These are phyloP conservation scores for Musa schizocarpa DNA, from an alignment of 176 grass and related monocot genomes.

Conservation along the genomic window DNA sequence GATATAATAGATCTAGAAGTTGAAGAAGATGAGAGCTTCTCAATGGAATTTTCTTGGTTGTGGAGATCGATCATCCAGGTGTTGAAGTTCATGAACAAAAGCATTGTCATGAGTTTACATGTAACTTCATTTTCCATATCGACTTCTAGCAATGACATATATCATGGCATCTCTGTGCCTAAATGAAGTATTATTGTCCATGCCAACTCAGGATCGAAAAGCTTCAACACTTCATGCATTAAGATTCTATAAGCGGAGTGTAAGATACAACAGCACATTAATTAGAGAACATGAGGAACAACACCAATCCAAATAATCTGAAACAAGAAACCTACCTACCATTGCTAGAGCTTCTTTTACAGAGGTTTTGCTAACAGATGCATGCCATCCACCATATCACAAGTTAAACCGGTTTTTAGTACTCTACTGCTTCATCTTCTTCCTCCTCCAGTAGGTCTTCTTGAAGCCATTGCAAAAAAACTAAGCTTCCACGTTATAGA, in stretches of 20 bases:
- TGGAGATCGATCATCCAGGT: not conserved
- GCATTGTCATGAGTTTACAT: too few species aligned
- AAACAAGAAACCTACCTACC: slow-evolving; percentile 10
- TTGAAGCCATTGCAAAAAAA: slow-evolving; percentile 16
- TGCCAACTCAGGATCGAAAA: too few species aligned
- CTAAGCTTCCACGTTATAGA: slow-evolving; percentile 6
- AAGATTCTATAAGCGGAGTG: not conserved
- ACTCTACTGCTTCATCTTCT: not conserved
- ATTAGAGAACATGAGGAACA: not conserved
- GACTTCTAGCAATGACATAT: too few species aligned
- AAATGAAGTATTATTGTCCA: too few species aligned
- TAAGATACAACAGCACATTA: not conserved
- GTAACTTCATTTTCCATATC: too few species aligned
- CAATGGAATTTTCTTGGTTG: not conserved
- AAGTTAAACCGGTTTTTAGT: not conserved
- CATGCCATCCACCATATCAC: slow-evolving; percentile 1
- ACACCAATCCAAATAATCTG: slow-evolving; percentile 14
- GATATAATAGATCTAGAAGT: not conserved
- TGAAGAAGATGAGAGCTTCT: not conserved
- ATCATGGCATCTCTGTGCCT: too few species aligned
- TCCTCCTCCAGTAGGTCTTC: not conserved
- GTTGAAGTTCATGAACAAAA: too few species aligned
- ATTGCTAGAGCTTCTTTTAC: slow-evolving; percentile 3
- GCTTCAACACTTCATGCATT: not conserved
- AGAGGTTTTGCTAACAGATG: not conserved